phyloP scores from a whole-genome alignment of 805 yeast species.

The Lachancea mirantina region DNA sequence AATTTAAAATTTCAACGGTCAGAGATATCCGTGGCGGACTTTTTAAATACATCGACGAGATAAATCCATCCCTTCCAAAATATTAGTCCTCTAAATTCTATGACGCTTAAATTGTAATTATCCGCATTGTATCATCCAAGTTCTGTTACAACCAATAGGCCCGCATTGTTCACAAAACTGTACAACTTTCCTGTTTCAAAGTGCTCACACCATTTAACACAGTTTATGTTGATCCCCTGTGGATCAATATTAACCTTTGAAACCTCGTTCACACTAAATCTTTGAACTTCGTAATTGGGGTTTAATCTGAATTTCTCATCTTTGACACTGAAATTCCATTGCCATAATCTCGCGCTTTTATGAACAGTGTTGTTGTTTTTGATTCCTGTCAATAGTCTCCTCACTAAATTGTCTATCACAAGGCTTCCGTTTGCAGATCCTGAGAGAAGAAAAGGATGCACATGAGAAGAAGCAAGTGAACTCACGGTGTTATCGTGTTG shows the following conservation, averaged over 20 bases:
- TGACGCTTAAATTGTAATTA: background rate
- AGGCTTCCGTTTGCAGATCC: conserved; percentile 48
- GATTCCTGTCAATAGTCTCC: conserved; percentile 32
- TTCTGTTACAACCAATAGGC: conserved; percentile 26
- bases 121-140: conserved; percentile 8
- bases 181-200: conserved; percentile 39
- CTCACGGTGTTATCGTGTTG: conserved; percentile 37
- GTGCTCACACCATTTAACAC: conserved; percentile 54
- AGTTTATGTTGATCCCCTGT: conserved; percentile 41
- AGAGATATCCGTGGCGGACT: conserved; percentile 78
- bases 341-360: conserved; percentile 30
- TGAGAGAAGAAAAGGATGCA: conserved; percentile 41
- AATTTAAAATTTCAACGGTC: conserved; percentile 42
- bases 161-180: conserved; percentile 29
- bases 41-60: conserved; percentile 51
- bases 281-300: conserved; percentile 34
- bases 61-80: conserved; percentile 57
- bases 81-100: conserved; percentile 36
- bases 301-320: conserved; percentile 36
- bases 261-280: conserved; percentile 24
- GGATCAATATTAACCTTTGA: conserved; percentile 37
- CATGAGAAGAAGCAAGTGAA: conserved; percentile 34
- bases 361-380: conserved; percentile 27
- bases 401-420: conserved; percentile 35
- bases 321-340: conserved; percentile 36